These are phyloP conservation scores for Trametes maxima DNA, from an alignment of 768 basidiomycete species.

Conservation along the genomic window DNA sequence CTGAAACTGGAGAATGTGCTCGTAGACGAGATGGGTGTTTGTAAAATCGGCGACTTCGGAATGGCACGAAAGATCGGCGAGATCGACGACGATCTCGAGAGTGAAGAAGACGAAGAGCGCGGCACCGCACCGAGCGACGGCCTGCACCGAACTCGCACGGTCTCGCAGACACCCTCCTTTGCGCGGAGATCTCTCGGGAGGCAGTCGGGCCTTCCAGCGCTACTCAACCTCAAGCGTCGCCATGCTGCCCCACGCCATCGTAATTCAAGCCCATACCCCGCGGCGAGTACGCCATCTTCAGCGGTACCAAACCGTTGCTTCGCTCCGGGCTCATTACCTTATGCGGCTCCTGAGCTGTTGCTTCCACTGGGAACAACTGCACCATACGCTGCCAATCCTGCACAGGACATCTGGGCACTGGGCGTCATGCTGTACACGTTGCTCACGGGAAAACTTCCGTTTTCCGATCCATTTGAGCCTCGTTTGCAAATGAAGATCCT, in stretches of 20 bases:
- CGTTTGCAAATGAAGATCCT: conserved; percentile 90
- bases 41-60: conserved; percentile 85
- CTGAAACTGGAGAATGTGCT: conserved; percentile 97
- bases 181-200: conserved; percentile 28
- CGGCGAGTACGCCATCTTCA: conserved; percentile 32
- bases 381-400: conserved; percentile 52
- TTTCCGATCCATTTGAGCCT: conserved; percentile 88
- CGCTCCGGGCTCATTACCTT: conserved; percentile 86
- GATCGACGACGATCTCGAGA: conserved; percentile 40
- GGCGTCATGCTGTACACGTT: conserved; percentile 89
- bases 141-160: conserved; percentile 7
- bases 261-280: conserved; percentile 44
- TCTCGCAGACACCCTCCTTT: conserved; percentile 15
- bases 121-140: not conserved
- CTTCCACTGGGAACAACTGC: conserved; percentile 52
- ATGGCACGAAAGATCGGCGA: conserved; percentile 67
- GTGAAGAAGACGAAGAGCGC: conserved; percentile 24
- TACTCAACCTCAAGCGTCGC: conserved; percentile 42
- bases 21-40: conserved; percentile 86
- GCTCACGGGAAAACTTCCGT: conserved; percentile 84
- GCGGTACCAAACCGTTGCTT: conserved; percentile 43
- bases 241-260: conserved; percentile 49
- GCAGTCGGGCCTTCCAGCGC: conserved; percentile 30
- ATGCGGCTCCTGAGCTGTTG: conserved; percentile 88
- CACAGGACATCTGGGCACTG: conserved; percentile 95